Evolutionary conservation across 2,329 filamentous ascomycete species (phyloP).

Genomic region (Domatiomyces catenatus): DNA sequence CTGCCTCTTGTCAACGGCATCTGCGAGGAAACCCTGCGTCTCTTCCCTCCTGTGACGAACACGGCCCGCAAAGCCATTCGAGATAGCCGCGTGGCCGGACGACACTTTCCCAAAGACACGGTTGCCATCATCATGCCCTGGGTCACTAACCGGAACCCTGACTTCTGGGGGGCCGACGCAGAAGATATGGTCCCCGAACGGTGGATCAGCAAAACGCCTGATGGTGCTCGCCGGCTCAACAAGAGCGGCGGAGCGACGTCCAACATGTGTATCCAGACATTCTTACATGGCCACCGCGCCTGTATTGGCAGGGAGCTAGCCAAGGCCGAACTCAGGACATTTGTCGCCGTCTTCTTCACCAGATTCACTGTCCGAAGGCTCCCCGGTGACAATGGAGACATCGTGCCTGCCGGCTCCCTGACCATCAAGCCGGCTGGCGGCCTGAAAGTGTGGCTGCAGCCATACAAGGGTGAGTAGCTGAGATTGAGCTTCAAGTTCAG

Average conservation of each 20-base stretch:
- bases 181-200: conserved; percentile 60
- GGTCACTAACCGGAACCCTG: conserved; percentile 45
- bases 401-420: not conserved
- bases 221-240: conserved; percentile 26
- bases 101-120: conserved; percentile 33
- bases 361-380: conserved; percentile 13
- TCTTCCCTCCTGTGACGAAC: conserved; percentile 25
- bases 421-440: not conserved
- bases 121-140: conserved; percentile 28
- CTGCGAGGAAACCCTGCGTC: conserved; percentile 24
- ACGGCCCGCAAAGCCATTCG: conserved; percentile 26
- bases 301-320: conserved; percentile 44
- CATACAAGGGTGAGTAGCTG: not conserved
- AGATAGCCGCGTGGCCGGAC: conserved; percentile 28
- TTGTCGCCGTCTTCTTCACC: conserved; percentile 25
- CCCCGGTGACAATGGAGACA: not conserved
- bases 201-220: conserved; percentile 35
- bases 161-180: conserved; percentile 59
- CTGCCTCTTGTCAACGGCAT: conserved; percentile 44
- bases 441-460: not conserved
- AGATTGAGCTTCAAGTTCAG: not conserved
- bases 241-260: conserved; percentile 36
- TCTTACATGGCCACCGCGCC: conserved; percentile 50
- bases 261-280: conserved; percentile 67
- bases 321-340: conserved; percentile 25